A percentile compares a stretch with the other conserved stretches of the same genome.
These are phyloP conservation scores for Ustilago trichophora DNA, from an alignment of 1,284 basidiomycete species.

Conservation along the genomic window DNA sequence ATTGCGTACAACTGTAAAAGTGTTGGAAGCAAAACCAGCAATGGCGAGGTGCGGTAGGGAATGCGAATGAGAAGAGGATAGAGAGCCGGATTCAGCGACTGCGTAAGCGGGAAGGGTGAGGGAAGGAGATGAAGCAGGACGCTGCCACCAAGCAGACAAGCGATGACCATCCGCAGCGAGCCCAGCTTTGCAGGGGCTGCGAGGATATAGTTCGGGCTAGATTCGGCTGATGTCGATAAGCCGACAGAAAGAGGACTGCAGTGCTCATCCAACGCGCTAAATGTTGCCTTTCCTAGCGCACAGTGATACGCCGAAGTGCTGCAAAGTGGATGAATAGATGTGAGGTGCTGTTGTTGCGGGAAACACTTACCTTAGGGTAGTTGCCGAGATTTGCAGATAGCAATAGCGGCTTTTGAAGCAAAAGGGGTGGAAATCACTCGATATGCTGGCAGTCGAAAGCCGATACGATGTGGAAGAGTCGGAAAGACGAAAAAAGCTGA, in stretches of 20 bases:
- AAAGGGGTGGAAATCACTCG: too few relatives aligned
- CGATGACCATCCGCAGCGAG: not conserved
- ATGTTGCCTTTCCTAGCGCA: not conserved
- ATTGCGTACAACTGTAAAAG: slow-evolving; percentile 42
- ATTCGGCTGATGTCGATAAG: too few relatives aligned
- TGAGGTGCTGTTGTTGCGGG: too few relatives aligned
- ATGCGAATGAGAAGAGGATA: slow-evolving; percentile 7
- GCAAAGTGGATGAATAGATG: too few relatives aligned
- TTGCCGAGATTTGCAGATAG: too few relatives aligned
- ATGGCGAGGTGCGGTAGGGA: not conserved
- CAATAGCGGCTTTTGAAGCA: too few relatives aligned
- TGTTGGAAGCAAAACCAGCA: not conserved
- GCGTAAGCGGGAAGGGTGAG: slow-evolving; percentile 7
- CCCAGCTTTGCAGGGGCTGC: not conserved
- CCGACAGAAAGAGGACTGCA: too few relatives aligned
- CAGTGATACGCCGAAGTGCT: not conserved
- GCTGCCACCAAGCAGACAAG: not conserved
- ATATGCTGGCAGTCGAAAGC: too few relatives aligned
- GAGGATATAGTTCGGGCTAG: too few relatives aligned
- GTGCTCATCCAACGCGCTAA: too few relatives aligned
- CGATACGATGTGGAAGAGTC: too few relatives aligned
- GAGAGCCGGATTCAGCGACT: slow-evolving; percentile 21
- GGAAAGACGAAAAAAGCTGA: not conserved
- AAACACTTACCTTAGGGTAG: slow-evolving; percentile 19
- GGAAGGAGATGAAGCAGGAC: not conserved